Conservation (phyloP, 768 basidiomycete genomes). For the Cystofilobasidium ferigula region DNA sequence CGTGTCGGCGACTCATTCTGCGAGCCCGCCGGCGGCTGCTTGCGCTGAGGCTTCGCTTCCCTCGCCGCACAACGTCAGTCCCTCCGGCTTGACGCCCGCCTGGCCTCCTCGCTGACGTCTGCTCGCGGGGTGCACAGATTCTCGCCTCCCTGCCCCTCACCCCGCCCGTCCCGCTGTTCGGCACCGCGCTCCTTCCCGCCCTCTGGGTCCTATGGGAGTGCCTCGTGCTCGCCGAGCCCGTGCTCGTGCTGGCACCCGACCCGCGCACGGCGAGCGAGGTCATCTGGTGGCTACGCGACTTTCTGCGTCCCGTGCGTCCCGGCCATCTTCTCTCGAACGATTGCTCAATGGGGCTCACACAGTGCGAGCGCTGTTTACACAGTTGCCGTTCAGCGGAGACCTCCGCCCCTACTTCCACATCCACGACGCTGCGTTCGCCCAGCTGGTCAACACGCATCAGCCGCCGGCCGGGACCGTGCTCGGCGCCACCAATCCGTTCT, state of each 20-base stretch:
- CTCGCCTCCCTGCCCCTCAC: constrained; percentile 21
- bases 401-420: constrained; percentile 92
- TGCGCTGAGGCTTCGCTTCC: background rate
- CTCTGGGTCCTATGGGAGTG: constrained; percentile 64
- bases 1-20: background rate
- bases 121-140: no score
- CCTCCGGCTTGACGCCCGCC: background rate
- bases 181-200: constrained; percentile 10
- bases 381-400: constrained; percentile 77
- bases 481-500: constrained; percentile 81
- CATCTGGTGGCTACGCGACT: constrained; percentile 82
- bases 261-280: constrained; percentile 67
- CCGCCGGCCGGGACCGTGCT: constrained; percentile 62
- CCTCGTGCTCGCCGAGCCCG: constrained; percentile 70
- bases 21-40: background rate
- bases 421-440: constrained; percentile 71
- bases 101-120: no score
- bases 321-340: background rate
- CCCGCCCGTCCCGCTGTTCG: constrained; percentile 18
- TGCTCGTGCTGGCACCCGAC: constrained; percentile 71
- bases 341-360: background rate
- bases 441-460: constrained; percentile 68
- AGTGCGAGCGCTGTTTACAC: background rate
- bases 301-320: constrained; percentile 62
- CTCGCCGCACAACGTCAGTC: background rate